A percentile compares a stretch with the other conserved stretches of the same genome.
Conservation (phyloP, 495 filamentous ascomycete genomes). For the Penicillium dipodomyicola region DNA sequence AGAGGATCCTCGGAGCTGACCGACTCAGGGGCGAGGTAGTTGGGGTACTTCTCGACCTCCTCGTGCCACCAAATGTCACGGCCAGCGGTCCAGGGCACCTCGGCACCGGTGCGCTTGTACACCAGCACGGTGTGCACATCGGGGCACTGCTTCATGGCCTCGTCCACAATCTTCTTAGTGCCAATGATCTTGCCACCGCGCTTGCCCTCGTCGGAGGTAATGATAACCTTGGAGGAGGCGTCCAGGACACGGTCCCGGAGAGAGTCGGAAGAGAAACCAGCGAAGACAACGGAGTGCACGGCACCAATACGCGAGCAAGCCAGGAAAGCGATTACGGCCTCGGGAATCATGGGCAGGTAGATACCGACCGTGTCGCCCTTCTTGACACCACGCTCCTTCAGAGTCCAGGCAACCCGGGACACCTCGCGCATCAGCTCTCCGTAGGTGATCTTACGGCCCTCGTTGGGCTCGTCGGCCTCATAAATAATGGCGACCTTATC, state of each 20-base stretch:
- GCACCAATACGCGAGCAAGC: constrained; percentile 92
- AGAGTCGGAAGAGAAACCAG: constrained; percentile 96
- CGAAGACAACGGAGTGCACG: constrained; percentile 97
- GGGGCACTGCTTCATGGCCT: constrained; percentile 95
- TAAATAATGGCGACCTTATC: constrained; percentile 95
- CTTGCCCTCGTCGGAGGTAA: constrained; percentile 96
- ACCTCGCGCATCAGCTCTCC: constrained; percentile 92
- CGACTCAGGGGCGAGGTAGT: constrained; percentile 80
- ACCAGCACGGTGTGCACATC: constrained; percentile 83
- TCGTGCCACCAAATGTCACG: constrained; percentile 98
- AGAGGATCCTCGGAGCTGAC: constrained; percentile 94
- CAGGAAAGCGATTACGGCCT: constrained; percentile 87
- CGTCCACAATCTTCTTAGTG: constrained; percentile 99
- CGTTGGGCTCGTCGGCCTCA: constrained; percentile 87
- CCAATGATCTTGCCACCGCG: constrained; percentile 96
- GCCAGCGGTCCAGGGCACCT: constrained; percentile 84
- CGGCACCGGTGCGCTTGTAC: constrained; percentile 92
- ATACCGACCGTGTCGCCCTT: constrained; percentile 98
- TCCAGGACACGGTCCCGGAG: constrained; percentile 94
- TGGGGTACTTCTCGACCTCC: constrained; percentile 91
- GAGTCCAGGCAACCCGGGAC: constrained; percentile 75
- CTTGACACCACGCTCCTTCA: constrained; percentile 92
- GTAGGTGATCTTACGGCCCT: constrained; percentile 89
- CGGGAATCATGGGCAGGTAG: constrained; percentile 98
- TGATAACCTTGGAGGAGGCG: constrained; percentile 84